Conservation (phyloP, 306 rosid species). For the Betula pendula region DNA sequence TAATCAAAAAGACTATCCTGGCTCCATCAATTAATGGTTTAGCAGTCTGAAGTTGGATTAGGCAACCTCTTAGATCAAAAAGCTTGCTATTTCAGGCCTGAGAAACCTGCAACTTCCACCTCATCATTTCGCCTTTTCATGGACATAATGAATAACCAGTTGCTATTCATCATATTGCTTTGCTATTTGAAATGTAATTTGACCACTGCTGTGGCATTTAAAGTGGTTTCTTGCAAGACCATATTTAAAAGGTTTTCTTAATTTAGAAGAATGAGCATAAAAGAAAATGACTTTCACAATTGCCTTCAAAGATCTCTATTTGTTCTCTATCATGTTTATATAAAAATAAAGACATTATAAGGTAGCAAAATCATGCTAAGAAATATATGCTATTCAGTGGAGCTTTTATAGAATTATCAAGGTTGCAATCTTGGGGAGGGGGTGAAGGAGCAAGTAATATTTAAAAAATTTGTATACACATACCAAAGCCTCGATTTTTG, state of each 20-base stretch:
- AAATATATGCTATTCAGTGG: background rate
- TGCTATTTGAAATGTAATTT: background rate
- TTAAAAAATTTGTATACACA: constrained; percentile 24
- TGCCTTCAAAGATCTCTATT: background rate
- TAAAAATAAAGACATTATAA: background rate
- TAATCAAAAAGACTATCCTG: too few relatives aligned
- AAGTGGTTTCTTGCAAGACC: background rate
- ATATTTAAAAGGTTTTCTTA: background rate
- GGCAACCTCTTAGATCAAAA: background rate
- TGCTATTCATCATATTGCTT: background rate
- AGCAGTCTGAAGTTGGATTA: background rate
- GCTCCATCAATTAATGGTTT: background rate
- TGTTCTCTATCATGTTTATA: background rate
- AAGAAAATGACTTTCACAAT: background rate
- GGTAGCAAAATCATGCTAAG: background rate
- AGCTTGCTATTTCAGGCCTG: background rate
- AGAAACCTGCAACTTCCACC: background rate
- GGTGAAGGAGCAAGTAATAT: background rate
- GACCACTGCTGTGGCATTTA: background rate
- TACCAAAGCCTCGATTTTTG: constrained; percentile 98
- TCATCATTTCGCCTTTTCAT: background rate
- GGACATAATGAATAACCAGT: background rate
- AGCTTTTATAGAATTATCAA: background rate
- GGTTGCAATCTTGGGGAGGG: background rate
- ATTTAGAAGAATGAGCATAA: constrained; percentile 1